Evolutionary conservation across 2,329 filamentous ascomycete species (phyloP).

Genomic region (Gremmenia infestans): DNA sequence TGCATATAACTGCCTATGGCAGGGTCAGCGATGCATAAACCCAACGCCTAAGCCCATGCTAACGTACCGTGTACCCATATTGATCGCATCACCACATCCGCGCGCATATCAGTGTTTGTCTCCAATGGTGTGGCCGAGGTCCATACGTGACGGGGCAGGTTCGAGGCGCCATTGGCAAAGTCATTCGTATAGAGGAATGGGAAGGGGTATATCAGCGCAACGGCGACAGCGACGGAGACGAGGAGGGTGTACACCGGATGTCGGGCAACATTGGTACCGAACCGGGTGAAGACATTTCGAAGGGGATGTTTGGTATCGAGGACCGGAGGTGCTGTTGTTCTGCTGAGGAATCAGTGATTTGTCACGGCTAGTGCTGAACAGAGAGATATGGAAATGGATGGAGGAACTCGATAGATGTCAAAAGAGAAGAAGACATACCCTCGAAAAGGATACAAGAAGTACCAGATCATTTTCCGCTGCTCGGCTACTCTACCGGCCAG

Average conservation of each 20-base stretch:
- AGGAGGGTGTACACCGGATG: conserved; percentile 72
- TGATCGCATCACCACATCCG: conserved; percentile 77
- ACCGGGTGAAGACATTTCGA: conserved; percentile 59
- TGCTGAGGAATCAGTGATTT: conserved; percentile 32
- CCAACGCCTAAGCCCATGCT: neutral
- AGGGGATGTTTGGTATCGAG: conserved; percentile 61
- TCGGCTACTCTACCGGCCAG: conserved; percentile 15
- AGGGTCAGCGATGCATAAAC: conserved; percentile 9
- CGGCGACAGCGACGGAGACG: conserved; percentile 66
- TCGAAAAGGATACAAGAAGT: conserved; percentile 70
- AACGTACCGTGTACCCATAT: conserved; percentile 67
- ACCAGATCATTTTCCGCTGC: conserved; percentile 59
- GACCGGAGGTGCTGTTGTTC: conserved; percentile 69
- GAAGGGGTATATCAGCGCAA: conserved; percentile 68
- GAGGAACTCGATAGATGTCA: too few relatives aligned
- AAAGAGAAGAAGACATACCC: conserved; percentile 49
- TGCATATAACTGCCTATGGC: conserved; percentile 61
- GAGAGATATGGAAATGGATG: neutral
- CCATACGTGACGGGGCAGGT: conserved; percentile 76
- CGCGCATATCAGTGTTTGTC: conserved; percentile 43
- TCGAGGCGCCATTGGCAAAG: conserved; percentile 65
- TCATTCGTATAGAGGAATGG: conserved; percentile 70
- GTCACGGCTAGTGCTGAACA: neutral
- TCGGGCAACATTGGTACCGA: conserved; percentile 64
- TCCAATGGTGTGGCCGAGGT: conserved; percentile 64